phyloP scores from a whole-genome alignment of 805 yeast species.

The Metschnikowia santaceciliae region DNA sequence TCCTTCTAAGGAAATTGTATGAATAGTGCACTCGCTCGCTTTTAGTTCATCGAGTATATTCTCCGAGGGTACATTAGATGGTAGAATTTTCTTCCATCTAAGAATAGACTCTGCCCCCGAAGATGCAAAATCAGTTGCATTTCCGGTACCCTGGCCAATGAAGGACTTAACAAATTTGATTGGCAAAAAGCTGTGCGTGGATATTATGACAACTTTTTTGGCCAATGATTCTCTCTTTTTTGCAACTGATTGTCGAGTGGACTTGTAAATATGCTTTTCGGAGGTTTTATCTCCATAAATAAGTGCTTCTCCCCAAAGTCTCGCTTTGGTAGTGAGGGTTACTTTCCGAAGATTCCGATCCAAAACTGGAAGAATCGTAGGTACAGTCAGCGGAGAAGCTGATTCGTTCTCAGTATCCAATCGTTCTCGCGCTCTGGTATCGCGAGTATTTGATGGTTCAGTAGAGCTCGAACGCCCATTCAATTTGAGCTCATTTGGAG shows the following conservation, averaged over 20 bases:
- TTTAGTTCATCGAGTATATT: neutral
- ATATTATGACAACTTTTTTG: slow-evolving; percentile 28
- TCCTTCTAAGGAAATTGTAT: slow-evolving; percentile 40
- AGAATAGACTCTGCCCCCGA: neutral
- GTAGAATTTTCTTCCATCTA: neutral
- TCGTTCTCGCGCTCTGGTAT: neutral
- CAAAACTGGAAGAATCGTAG: slow-evolving; percentile 14
- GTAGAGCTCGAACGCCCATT: neutral
- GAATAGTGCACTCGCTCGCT: slow-evolving; percentile 21
- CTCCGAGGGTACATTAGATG: neutral
- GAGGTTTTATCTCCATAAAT: slow-evolving; percentile 12
- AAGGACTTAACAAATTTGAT: slow-evolving; percentile 34
- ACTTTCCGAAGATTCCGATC: slow-evolving; percentile 19
- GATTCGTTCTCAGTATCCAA: neutral
- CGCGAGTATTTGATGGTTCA: neutral
- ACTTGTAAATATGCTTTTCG: slow-evolving; percentile 16
- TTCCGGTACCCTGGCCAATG: slow-evolving; percentile 38
- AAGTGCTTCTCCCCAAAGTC: slow-evolving; percentile 19
- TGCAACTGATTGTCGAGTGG: slow-evolving; percentile 7
- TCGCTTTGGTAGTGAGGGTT: slow-evolving; percentile 18
- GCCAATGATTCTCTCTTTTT: slow-evolving; percentile 3
- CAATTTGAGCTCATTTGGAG: neutral
- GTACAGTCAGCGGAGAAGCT: neutral
- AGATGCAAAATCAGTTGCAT: slow-evolving; percentile 17
- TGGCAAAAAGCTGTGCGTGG: slow-evolving; percentile 40